Evolutionary conservation across 257 asterid species (phyloP), one percentile per base, ranked within the genome.

Genomic region (Thymus quinquecostatus): DNA sequence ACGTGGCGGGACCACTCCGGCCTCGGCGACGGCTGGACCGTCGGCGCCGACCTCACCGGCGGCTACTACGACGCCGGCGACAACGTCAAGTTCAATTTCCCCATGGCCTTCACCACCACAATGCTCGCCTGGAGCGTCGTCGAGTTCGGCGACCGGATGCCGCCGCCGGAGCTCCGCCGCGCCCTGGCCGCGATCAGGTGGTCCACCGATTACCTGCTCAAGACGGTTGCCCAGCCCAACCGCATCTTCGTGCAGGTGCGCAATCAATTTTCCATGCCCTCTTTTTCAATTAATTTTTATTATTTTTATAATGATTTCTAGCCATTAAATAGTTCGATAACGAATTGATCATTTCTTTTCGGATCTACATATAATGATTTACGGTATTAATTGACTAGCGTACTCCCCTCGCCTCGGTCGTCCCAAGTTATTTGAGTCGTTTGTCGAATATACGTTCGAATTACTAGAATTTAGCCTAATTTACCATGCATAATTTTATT

Each of bases 41-140:
- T 63, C 36, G 44, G 80, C 11, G 48, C 73, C 28, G 98, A 95
- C 77, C 69, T 95, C 62, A 88, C 97, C 60, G 99, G 98, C 9
- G 99, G 99, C 0, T 95, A 95, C 58, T 92, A 92, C 64, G 99
- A 95, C 74, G 98, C 99, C 75, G 99, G 99, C 0, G 99, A 95
- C 49, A 95, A 95, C 60, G 84, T 95, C 1, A 95, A 95, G 85
- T 95, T 92, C 64, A 80, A 81, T 60, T 95, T 95, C 51, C 99
- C 99, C 61, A 95, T 95, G 99, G 97, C 99, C 6, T 95, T 92
- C 84, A 92, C 98, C 64, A 83, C 97, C 75, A 95, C 99, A 36
- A 84, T 95, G 92, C 82, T 95, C 81, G 82, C 99, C 11, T 95
- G 99, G 99, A 87, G 99, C 70, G 97, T 92, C 32, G 70, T 87